Evolutionary conservation across 2,329 filamentous ascomycete genomes (phyloP).

Genomic region (Alternaria solani): DNA sequence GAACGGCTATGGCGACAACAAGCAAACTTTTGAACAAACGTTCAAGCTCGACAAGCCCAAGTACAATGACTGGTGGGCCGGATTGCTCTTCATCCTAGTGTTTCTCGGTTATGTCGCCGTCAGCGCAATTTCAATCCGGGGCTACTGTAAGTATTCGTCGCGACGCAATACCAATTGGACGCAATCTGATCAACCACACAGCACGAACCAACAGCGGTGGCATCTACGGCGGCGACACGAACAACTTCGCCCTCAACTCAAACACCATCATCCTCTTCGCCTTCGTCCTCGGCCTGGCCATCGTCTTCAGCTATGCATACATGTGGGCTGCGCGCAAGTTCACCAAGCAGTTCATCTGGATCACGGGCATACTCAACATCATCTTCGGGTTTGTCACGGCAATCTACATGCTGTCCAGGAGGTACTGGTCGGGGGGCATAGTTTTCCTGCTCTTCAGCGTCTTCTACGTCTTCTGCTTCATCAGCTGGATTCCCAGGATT

Average conservation of each 20-base stretch:
- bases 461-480: constrained; percentile 83
- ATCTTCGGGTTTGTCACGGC: constrained; percentile 84
- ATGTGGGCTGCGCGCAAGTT: constrained; percentile 78
- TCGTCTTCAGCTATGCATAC: constrained; percentile 79
- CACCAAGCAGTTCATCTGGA: constrained; percentile 91
- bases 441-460: constrained; percentile 84
- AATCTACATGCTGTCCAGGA: constrained; percentile 80
- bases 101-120: constrained; percentile 79
- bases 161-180: background rate
- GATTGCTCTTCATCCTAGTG: constrained; percentile 75
- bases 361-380: constrained; percentile 71
- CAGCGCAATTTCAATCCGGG: constrained; percentile 76
- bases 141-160: constrained; percentile 62
- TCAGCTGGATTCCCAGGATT: constrained; percentile 85
- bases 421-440: constrained; percentile 84
- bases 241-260: constrained; percentile 75
- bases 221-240: constrained; percentile 71
- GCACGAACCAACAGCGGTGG: constrained; percentile 71
- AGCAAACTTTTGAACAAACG: constrained; percentile 73
- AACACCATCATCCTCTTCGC: constrained; percentile 88
- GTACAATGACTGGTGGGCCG: constrained; percentile 91
- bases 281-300: constrained; percentile 76
- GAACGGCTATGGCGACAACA: constrained; percentile 52
- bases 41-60: constrained; percentile 87
- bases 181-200: constrained; percentile 21